Percentiles rank a stretch among this genome's conserved stretches.
Conservation (phyloP, 75 land plant species). For the Sequoia sempervirens region DNA sequence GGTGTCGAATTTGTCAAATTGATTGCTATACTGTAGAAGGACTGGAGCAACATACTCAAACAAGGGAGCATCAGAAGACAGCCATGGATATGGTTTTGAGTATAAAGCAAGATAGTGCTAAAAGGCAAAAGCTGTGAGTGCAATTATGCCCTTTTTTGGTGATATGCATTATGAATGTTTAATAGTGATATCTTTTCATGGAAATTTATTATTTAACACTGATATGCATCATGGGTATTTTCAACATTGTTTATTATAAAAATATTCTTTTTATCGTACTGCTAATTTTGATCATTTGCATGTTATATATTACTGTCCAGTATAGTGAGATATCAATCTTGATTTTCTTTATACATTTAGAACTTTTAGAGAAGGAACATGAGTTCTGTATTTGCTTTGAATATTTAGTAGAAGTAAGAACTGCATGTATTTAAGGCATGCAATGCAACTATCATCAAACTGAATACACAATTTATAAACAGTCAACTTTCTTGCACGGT, state of each 20-base stretch:
- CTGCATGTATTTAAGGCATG: too few species aligned
- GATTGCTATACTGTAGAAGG: conserved; percentile 83
- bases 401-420: too few species aligned
- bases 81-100: conserved; percentile 71
- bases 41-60: conserved; percentile 63
- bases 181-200: background rate
- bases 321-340: background rate
- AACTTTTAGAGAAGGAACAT: too few species aligned
- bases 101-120: conserved; percentile 58
- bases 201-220: background rate
- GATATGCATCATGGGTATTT: background rate
- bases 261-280: too few species aligned
- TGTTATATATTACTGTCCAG: background rate
- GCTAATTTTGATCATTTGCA: too few species aligned
- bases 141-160: background rate
- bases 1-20: conserved; percentile 83
- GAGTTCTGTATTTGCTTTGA: too few species aligned
- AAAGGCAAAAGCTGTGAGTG: conserved; percentile 56
- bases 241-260: background rate
- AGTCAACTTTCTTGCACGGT: too few species aligned
- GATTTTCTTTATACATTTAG: background rate
- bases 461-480: too few species aligned
- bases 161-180: background rate
- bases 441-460: too few species aligned
- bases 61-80: conserved; percentile 70